Conservation (phyloP, 1,139 yeast species). For the Saccharomyces hybrid region DNA sequence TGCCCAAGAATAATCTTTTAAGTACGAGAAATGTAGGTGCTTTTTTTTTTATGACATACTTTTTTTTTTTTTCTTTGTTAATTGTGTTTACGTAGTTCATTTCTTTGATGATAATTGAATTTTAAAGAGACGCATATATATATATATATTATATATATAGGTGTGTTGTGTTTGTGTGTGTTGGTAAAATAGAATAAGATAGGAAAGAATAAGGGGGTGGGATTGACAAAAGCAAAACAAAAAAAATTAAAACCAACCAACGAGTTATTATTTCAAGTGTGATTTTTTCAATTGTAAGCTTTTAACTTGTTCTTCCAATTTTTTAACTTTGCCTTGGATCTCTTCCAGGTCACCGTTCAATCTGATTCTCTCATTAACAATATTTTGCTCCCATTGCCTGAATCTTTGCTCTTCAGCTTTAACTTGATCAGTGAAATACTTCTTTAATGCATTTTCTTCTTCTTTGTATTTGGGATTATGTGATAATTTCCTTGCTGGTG, state of each 20-base stretch:
- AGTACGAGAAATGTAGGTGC: neutral
- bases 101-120: neutral
- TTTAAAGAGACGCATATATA: neutral
- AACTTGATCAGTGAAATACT: conserved; percentile 95
- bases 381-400: conserved; percentile 96
- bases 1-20: conserved; percentile 46
- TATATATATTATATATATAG: neutral
- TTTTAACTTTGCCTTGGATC: conserved; percentile 65
- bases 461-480: conserved; percentile 92
- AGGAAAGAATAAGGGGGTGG: neutral
- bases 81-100: neutral
- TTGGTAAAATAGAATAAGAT: neutral
- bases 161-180: neutral
- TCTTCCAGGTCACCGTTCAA: conserved; percentile 90
- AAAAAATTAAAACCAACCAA: neutral
- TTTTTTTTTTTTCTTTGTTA: neutral
- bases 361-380: conserved; percentile 88
- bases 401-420: conserved; percentile 94
- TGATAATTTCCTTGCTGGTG: conserved; percentile 36
- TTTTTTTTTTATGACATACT: neutral
- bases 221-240: neutral
- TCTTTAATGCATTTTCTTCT: conserved; percentile 90
- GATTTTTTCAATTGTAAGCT: conserved; percentile 48
- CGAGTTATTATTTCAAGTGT: neutral
- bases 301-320: conserved; percentile 67